Conservation (phyloP, 768 basidiomycete genomes). For the Pleurotus giganteus region DNA sequence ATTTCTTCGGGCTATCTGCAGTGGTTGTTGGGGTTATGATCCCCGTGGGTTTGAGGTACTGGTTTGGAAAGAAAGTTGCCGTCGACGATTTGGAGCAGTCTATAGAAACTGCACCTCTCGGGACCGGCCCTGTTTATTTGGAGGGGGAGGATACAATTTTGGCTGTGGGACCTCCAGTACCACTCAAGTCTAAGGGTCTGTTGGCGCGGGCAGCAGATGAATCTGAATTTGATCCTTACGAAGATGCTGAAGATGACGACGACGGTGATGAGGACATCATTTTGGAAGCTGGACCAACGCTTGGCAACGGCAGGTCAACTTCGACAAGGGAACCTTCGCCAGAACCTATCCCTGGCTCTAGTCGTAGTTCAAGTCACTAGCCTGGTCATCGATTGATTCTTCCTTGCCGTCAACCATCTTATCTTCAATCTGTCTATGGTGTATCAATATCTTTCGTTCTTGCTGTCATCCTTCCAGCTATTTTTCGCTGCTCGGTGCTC, state of each 20-base stretch:
- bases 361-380: not conserved
- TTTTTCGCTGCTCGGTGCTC: no score
- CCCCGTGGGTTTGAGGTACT: conserved; percentile 85
- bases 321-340: not conserved
- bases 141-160: conserved; percentile 49
- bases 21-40: conserved; percentile 92
- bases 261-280: conserved; percentile 70
- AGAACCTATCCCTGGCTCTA: conserved; percentile 1
- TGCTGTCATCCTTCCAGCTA: no score
- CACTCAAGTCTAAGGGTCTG: conserved; percentile 37
- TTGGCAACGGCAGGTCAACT: conserved; percentile 14
- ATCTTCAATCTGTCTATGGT: not conserved
- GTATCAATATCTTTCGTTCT: conserved; percentile 4
- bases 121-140: conserved; percentile 12
- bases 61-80: conserved; percentile 63
- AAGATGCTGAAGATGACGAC: conserved; percentile 38
- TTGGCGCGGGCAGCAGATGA: conserved; percentile 26
- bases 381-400: not conserved
- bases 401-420: not conserved
- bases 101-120: conserved; percentile 14
- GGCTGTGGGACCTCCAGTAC: conserved; percentile 52
- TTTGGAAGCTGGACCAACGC: conserved; percentile 69
- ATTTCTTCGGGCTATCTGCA: conserved; percentile 81
- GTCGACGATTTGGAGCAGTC: conserved; percentile 34
- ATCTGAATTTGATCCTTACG: conserved; percentile 33